phyloP scores from a whole-genome alignment of 208 protist species.

The Trypanosoma conorhini region DNA sequence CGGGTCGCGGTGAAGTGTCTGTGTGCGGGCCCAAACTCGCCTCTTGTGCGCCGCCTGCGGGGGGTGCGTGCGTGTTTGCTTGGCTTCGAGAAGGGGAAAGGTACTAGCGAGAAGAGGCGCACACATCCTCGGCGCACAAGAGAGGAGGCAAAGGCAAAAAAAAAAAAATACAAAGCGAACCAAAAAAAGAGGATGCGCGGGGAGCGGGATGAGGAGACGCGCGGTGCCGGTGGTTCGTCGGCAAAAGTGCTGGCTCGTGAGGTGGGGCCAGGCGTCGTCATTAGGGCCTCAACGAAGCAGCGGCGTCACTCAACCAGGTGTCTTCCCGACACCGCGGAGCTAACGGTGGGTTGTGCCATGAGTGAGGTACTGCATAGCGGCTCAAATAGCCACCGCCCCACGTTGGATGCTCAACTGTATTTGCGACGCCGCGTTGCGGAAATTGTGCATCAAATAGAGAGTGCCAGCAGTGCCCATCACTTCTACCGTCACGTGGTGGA shows the following conservation, averaged over 20 bases:
- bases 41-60: too few species aligned
- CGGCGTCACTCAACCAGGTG: not conserved
- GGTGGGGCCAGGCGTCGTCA: not conserved
- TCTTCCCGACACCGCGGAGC: not conserved
- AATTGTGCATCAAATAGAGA: conserved; percentile 31
- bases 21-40: too few species aligned
- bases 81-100: not conserved
- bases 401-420: conserved; percentile 27
- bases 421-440: conserved; percentile 32
- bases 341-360: conserved; percentile 19
- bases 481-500: conserved; percentile 39
- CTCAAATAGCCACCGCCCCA: not conserved
- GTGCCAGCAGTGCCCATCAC: conserved; percentile 33
- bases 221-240: not conserved
- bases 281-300: not conserved
- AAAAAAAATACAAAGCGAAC: not conserved
- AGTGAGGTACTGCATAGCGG: conserved; percentile 3
- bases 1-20: too few species aligned
- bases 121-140: not conserved
- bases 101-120: not conserved
- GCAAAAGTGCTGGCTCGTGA: not conserved
- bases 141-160: not conserved
- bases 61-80: too few species aligned
- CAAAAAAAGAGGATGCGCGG: not conserved
- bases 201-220: not conserved